Conservation (phyloP, 164 flowering plant species). For the Brasenia schreberi region DNA sequence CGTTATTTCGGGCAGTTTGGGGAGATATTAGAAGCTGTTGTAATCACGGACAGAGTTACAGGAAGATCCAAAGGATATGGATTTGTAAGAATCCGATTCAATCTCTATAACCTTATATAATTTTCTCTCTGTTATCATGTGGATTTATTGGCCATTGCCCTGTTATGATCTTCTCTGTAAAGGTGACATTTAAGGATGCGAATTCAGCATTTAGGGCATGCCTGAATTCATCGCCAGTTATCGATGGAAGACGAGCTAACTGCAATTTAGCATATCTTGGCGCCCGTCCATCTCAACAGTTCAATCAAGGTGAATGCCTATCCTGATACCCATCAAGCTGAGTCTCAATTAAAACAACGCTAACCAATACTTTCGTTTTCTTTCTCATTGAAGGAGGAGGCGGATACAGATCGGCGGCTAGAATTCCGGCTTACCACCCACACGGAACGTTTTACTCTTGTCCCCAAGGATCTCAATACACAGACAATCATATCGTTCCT, state of each 20-base stretch:
- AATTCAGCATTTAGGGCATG: slow-evolving; percentile 57
- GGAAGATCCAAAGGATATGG: slow-evolving; percentile 69
- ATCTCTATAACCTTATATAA: background rate
- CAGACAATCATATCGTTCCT: background rate
- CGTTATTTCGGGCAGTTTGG: slow-evolving; percentile 66
- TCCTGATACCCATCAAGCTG: background rate
- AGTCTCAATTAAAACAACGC: background rate
- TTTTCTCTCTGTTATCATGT: background rate
- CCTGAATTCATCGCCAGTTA: slow-evolving; percentile 50
- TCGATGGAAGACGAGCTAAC: slow-evolving; percentile 60
- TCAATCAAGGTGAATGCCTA: slow-evolving; percentile 27
- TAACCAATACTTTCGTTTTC: background rate
- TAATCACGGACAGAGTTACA: slow-evolving; percentile 48
- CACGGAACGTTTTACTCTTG: background rate
- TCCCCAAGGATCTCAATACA: background rate
- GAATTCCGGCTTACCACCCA: slow-evolving; percentile 1
- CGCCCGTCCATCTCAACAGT: slow-evolving; percentile 31
- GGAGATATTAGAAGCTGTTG: slow-evolving; percentile 55
- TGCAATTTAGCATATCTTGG: slow-evolving; percentile 64
- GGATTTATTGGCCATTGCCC: background rate
- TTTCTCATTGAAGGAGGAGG: background rate
- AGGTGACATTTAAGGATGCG: slow-evolving; percentile 61
- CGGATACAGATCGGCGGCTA: background rate
- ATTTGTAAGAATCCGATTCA: slow-evolving; percentile 30
- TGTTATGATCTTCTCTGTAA: background rate